Evolutionary conservation across 495 filamentous ascomycete species (phyloP), one percentile per base, ranked within the genome.

Genomic region (Podospora fimiseda): DNA sequence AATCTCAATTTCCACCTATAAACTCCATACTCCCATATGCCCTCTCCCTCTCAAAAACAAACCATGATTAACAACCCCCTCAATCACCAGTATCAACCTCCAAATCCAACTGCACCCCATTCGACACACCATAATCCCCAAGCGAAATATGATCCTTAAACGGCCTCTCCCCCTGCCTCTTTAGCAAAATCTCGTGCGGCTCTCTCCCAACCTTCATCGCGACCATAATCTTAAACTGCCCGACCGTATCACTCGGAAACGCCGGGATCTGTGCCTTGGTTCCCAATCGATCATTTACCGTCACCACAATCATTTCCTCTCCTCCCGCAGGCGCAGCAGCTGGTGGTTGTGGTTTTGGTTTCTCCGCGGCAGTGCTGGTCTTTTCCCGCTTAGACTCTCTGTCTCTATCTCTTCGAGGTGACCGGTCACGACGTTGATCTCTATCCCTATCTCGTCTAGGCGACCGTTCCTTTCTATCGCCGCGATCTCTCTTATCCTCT

Each of bases 241-340:
- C 84, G 53, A 95, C 85, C 21, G 80, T 81, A 69, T 96, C 90
- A 15, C 79, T 84, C 2, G 86, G 81, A 42, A 95, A 74, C 62
- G 89, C 94, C 0, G 90, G 91, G 53, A 96, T 90, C 43, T 86
- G 81, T 42, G 89, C 88, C 63, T 94, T 95, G 9, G 90, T 95
- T 16, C 90, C 90, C 19, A 96, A 73, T 21, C 91, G 80, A 70
- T 96, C 91, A 63, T 96, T 95, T 57, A 96, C 86, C 60, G 89
- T 80, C 14, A 96, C 90, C 19, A 93, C 80, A 50, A 95, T 96
- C 86, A 95, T 91, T 27, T 85, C 84, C 64, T 92, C 88, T 2
- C 74, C 70, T 19, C 68, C n/a, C 49, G 57, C 14, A 49, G 65
- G 14, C 54, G 59, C 21, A 52, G 55, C 2, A 56, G 27, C 3